Evolutionary conservation across 2,329 filamentous ascomycete species (phyloP).

Genomic region (Aureobasidium uvarum): DNA sequence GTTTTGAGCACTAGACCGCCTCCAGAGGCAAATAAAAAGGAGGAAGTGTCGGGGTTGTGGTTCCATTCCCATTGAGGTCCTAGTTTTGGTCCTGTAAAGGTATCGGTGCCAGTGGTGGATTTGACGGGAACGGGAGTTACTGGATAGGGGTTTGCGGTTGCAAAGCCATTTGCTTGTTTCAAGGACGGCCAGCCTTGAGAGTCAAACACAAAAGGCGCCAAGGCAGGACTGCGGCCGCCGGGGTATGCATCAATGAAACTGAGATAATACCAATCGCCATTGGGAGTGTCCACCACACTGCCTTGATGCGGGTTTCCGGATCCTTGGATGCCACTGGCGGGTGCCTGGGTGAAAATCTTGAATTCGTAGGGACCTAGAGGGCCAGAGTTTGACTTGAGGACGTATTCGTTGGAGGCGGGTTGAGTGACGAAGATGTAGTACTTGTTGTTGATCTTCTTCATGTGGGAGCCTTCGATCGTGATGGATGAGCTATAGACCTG

Average conservation of each 20-base stretch:
- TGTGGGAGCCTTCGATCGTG: slow-evolving; percentile 51
- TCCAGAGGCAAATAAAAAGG: slow-evolving; percentile 44
- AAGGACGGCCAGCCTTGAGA: slow-evolving; percentile 54
- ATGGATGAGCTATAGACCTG: slow-evolving; percentile 45
- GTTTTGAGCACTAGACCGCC: slow-evolving; percentile 50
- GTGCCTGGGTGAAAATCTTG: slow-evolving; percentile 46
- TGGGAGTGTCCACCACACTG: slow-evolving; percentile 53
- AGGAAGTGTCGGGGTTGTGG: slow-evolving; percentile 56
- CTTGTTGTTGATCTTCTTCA: slow-evolving; percentile 57
- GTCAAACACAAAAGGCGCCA: slow-evolving; percentile 56
- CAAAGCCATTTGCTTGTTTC: slow-evolving; percentile 46
- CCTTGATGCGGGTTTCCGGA: slow-evolving; percentile 51
- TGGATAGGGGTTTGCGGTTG: slow-evolving; percentile 44
- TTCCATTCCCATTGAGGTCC: slow-evolving; percentile 60
- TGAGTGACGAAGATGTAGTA: slow-evolving; percentile 58
- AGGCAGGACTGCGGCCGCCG: slow-evolving; percentile 56
- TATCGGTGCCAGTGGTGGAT: slow-evolving; percentile 45
- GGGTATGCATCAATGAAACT: slow-evolving; percentile 58
- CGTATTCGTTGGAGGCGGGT: slow-evolving; percentile 49
- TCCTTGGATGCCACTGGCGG: slow-evolving; percentile 47
- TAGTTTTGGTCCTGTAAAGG: slow-evolving; percentile 47
- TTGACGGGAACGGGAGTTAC: slow-evolving; percentile 36
- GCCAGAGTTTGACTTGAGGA: slow-evolving; percentile 47
- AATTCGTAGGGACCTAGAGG: slow-evolving; percentile 55
- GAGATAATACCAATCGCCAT: slow-evolving; percentile 60